Evolutionary conservation across 2,329 filamentous ascomycete species (phyloP), one percentile per base, ranked within the genome.

Genomic region (Pyrenophora teres): DNA sequence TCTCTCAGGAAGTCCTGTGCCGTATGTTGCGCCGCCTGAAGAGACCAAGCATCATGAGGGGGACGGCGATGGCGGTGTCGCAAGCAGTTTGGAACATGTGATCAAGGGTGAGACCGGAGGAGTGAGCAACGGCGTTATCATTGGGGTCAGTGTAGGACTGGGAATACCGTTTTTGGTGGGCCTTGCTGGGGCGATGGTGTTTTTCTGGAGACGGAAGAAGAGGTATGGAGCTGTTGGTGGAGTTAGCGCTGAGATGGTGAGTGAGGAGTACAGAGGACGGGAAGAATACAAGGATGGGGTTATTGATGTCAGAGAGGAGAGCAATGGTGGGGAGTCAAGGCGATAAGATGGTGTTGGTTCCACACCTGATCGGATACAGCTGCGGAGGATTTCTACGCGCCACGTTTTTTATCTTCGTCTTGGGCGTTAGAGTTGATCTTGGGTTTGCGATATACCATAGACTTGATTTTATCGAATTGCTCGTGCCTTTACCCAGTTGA

Each of bases 71-170:
- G 27, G 51, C 10, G 15, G 40, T 19, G 21, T 21, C 6, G 19
- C 71, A 0, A 50, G 71, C 4, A 67, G 61, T 0, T 4, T 30
- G 7, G 9, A 30, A 12, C 8, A 30, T 30, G 27, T 5, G 10
- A 7, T 13, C 10, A 30, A 30, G 4, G 27, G 10, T 2, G 54
- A 65, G 25, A 64, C 68, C 1, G 51, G 65, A 1, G 75, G 77
- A 0, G 72, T 76, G 2, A 72, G 70, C n/a, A 79, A 76, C 25
- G 75, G 75, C 18, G 46, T 81, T 30, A 77, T 82, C 38, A 71
- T 83, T 21, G 81, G 81, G 3, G 61, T 82, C 1, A 75, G 74
- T 35, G 74, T 83, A 1, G 80, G 81, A 0, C 43, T 80, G 8
- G 78, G 77, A 1, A 64, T 79, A 0, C 74, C 78, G 0, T 57